Conservation (phyloP, 73 alveolate species). For the Paramecium tetraurelia region DNA sequence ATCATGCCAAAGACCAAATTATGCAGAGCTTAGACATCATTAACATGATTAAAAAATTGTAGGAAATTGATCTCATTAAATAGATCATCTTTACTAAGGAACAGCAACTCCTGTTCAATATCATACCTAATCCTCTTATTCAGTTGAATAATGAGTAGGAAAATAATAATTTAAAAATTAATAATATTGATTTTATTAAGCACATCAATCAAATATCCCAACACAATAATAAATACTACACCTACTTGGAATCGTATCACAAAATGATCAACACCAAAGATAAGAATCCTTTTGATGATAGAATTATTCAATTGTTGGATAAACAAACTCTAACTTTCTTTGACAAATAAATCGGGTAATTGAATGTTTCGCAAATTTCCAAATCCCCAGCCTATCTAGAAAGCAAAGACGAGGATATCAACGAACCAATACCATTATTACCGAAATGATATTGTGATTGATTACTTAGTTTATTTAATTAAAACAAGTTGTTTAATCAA, state of each 20-base stretch:
- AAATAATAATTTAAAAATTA: neutral
- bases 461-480: neutral
- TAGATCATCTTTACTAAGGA: neutral
- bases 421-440: neutral
- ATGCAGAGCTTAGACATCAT: neutral
- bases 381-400: neutral
- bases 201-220: neutral
- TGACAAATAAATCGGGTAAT: neutral
- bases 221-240: neutral
- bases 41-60: neutral
- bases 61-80: neutral
- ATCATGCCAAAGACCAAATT: neutral
- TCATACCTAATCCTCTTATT: neutral
- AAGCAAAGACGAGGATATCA: neutral
- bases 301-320: neutral
- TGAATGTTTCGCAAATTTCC: neutral
- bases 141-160: neutral
- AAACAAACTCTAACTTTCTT: neutral
- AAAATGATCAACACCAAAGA: neutral
- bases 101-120: neutral
- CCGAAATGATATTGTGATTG: neutral
- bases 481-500: neutral
- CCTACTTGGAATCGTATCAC: neutral
- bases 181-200: neutral
- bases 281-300: neutral